Base-by-base conservation (phyloP, 2,329 filamentous ascomycete genomes). In the Aspergillus aculeatinus region DNA sequence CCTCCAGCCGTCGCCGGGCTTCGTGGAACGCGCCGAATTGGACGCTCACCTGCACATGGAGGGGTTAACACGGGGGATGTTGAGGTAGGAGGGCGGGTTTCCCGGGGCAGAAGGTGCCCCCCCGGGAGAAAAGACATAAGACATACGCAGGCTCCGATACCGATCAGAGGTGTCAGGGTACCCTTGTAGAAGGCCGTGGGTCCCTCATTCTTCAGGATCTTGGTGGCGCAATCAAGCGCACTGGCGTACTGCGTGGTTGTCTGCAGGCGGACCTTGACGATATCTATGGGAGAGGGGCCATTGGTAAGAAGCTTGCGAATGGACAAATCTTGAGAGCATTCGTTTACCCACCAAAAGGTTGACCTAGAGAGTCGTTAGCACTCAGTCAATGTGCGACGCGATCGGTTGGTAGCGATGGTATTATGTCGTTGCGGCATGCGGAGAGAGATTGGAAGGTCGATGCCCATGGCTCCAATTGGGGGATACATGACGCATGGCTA, bases 21-120 rank as follows among this genome's bases (percentile, higher is more conserved):
- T 90, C 89, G 82, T 97, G 92, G 83, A 98, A 99, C 70, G 90
- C 95, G 64, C 93, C 95, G 77, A 99, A 99, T 82, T 99, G 95
- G 70, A 99, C 89, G n/a, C 92, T 97, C 50, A 87, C 82, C 80
- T 82, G 27, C 27, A 35, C 14, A 59, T 55, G 49, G 56, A n/a
- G 14, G 39, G 39, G 33, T 29, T 29, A 29, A 16, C 10, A 12
- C 33, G 16, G 16, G 16, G 5, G 23, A n/a, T 39, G 51, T 62
- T 21, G 57, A 59, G 39, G 47, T 16, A 47, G 29, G 12, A 3
- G 29, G 19, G 51, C 25, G 21, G n/a, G 47, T 4, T 4, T 23
- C 23, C 23, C 3, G 16, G n/a, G 19, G 16, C 14, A 10, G 19
- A 23, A 14, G 50, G 14, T 12, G 14, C 12, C 10, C 10, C 10